Evolutionary conservation across 2,329 filamentous ascomycete species (phyloP).

Genomic region (Aspergillus hiratsukae): DNA sequence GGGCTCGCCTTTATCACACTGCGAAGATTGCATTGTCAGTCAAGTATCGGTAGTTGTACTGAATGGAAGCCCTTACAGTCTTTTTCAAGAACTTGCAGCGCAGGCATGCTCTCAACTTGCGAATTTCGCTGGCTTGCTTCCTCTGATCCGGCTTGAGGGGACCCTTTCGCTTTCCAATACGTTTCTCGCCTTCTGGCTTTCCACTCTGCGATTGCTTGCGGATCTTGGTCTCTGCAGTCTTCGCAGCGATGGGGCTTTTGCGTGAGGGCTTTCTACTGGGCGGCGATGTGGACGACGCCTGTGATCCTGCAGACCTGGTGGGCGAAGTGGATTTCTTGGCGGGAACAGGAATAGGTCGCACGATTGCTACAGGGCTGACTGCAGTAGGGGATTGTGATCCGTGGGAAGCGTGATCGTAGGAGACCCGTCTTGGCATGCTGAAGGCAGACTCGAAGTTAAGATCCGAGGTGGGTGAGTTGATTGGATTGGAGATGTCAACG

Average conservation of each 20-base stretch:
- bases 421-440: constrained; percentile 36
- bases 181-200: constrained; percentile 89
- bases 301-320: constrained; percentile 58
- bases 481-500: constrained; percentile 74
- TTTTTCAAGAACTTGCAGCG: constrained; percentile 99
- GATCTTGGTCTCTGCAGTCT: constrained; percentile 78
- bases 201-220: constrained; percentile 67
- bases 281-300: constrained; percentile 61
- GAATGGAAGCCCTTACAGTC: constrained; percentile 48
- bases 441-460: constrained; percentile 59
- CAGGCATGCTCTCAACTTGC: constrained; percentile 87
- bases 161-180: constrained; percentile 83
- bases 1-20: constrained; percentile 92
- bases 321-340: constrained; percentile 47
- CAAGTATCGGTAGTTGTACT: neutral
- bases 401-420: constrained; percentile 40
- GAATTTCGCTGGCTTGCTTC: constrained; percentile 94
- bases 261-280: constrained; percentile 61
- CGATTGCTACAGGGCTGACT: constrained; percentile 64
- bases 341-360: constrained; percentile 59
- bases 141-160: constrained; percentile 89
- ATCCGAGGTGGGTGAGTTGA: constrained; percentile 80
- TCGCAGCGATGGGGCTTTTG: constrained; percentile 72
- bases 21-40: neutral
- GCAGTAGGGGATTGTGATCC: constrained; percentile 42